These are phyloP conservation scores for Neofusicoccum cordaticola DNA, from an alignment of 2,329 filamentous ascomycete species.

Conservation along the genomic window DNA sequence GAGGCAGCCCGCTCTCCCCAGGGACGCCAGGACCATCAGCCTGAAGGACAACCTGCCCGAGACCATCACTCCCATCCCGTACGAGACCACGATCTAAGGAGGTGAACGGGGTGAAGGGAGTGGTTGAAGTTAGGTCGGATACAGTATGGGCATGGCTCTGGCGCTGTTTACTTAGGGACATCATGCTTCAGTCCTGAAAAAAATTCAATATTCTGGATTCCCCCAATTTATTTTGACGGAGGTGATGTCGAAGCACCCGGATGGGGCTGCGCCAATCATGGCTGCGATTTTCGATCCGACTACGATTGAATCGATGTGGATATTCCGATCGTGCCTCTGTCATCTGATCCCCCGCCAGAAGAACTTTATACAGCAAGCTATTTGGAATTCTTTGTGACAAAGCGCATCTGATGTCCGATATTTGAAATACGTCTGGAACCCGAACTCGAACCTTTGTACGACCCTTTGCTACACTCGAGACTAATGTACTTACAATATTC, in stretches of 20 bases:
- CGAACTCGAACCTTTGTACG: neutral
- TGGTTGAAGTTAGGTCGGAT: slow-evolving; percentile 11
- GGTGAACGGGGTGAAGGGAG: slow-evolving; percentile 22
- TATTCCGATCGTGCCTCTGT: neutral
- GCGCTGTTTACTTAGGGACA: slow-evolving; percentile 18
- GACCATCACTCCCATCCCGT: slow-evolving; percentile 86
- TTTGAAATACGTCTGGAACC: neutral
- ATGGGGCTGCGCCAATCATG: neutral
- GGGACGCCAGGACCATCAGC: slow-evolving; percentile 76
- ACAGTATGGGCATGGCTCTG: slow-evolving; percentile 16
- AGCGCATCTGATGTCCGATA: neutral
- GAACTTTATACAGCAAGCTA: neutral
- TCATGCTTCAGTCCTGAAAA: slow-evolving; percentile 17
- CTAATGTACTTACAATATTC: slow-evolving; percentile 4
- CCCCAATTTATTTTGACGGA: neutral
- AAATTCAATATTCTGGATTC: slow-evolving; percentile 13
- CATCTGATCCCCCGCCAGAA: neutral
- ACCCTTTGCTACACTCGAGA: neutral
- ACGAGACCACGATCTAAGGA: slow-evolving; percentile 96
- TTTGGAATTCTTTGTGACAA: neutral
- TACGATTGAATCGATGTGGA: neutral
- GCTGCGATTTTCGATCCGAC: neutral
- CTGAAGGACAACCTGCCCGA: slow-evolving; percentile 81
- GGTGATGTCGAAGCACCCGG: neutral
- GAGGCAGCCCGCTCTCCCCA: slow-evolving; percentile 78